phyloP scores from a whole-genome alignment of 2,329 filamentous ascomycete genomes.

The Fusarium xylarioides region DNA sequence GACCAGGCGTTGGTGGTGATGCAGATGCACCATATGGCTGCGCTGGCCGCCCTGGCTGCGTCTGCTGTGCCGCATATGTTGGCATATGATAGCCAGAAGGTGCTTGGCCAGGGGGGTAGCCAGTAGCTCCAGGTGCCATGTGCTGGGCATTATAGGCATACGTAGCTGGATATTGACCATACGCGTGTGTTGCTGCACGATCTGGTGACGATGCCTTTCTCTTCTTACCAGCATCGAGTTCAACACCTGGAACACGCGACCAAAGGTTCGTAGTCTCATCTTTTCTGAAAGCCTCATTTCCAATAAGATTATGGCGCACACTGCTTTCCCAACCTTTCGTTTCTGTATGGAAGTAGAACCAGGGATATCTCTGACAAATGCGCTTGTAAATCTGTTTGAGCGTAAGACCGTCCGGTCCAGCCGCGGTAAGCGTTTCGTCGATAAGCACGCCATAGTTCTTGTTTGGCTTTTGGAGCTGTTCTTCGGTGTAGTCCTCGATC shows the following conservation, averaged over 20 bases:
- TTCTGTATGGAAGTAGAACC: conserved; percentile 67
- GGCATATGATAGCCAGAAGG: conserved; percentile 49
- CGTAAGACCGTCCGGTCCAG: conserved; percentile 62
- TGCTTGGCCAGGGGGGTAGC: conserved; percentile 48
- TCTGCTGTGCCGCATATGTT: conserved; percentile 46
- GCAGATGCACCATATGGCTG: conserved; percentile 44
- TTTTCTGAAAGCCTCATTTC: conserved; percentile 69
- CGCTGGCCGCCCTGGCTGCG: conserved; percentile 42
- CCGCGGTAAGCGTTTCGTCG: conserved; percentile 66
- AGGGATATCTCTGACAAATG: conserved; percentile 66
- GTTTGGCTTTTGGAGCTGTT: conserved; percentile 68
- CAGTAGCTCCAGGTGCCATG: conserved; percentile 45
- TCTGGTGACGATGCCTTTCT: conserved; percentile 65
- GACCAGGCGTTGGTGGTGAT: conserved; percentile 40
- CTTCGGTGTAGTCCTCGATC: conserved; percentile 64
- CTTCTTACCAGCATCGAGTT: conserved; percentile 69
- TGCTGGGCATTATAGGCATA: conserved; percentile 50
- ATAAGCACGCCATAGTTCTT: conserved; percentile 71
- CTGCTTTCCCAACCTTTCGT: conserved; percentile 74
- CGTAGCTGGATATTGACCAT: conserved; percentile 45
- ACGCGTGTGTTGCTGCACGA: conserved; percentile 52
- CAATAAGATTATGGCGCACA: conserved; percentile 70
- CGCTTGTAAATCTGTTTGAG: conserved; percentile 72
- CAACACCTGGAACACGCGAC: conserved; percentile 66
- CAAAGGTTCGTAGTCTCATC: conserved; percentile 65